A percentile compares a stretch with the other conserved stretches of the same genome.
These are phyloP conservation scores for Solanum ossicruentum DNA, from an alignment of 257 asterid genomes.

Conservation along the genomic window DNA sequence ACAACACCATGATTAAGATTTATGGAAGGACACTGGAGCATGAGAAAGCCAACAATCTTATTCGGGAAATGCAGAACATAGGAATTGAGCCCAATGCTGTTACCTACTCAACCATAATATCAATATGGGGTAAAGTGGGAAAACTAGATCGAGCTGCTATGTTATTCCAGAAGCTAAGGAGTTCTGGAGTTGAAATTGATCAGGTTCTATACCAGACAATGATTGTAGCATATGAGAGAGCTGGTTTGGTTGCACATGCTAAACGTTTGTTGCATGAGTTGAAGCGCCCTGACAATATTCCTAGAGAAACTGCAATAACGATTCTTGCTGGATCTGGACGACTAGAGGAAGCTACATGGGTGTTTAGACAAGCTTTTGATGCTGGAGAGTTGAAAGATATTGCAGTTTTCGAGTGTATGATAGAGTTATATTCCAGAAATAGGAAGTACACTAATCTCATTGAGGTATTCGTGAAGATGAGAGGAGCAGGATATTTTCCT, in stretches of 20 bases:
- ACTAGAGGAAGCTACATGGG: constrained; percentile 92
- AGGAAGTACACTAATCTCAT: constrained; percentile 51
- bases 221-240: constrained; percentile 85
- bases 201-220: constrained; percentile 90
- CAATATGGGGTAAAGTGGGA: constrained; percentile 88
- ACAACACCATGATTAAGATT: constrained; percentile 86
- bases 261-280: constrained; percentile 72
- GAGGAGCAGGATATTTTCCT: constrained; percentile 56
- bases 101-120: constrained; percentile 82
- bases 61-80: constrained; percentile 69
- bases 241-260: constrained; percentile 82
- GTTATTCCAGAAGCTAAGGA: constrained; percentile 75
- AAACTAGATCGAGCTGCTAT: constrained; percentile 76
- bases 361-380: constrained; percentile 69
- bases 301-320: constrained; percentile 62
- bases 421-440: constrained; percentile 53
- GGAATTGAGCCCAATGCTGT: constrained; percentile 83
- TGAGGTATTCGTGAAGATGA: constrained; percentile 84
- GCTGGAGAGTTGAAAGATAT: constrained; percentile 71
- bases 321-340: constrained; percentile 87
- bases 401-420: constrained; percentile 56
- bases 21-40: constrained; percentile 90
- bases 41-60: constrained; percentile 86
- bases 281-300: constrained; percentile 80
- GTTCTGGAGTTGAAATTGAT: constrained; percentile 72